Conservation (phyloP, 1,139 yeast genomes). For the Suhomyces guaymorum region DNA sequence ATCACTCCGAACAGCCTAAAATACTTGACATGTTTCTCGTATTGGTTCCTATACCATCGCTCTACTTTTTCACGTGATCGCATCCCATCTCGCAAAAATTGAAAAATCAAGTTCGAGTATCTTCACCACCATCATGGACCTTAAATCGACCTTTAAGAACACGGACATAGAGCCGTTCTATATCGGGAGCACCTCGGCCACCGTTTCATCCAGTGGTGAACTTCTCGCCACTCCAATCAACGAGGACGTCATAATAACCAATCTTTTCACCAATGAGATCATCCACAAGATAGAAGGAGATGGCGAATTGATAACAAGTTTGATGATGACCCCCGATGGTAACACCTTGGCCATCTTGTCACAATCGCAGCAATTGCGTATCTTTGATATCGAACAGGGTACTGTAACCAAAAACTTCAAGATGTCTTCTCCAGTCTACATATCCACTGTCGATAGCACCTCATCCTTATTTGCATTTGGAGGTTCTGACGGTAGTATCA, state of each 20-base stretch:
- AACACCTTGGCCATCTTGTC: slow-evolving; percentile 68
- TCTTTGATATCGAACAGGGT: slow-evolving; percentile 53
- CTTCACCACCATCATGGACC: slow-evolving; percentile 23
- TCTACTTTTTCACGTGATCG: background rate
- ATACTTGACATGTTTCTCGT: background rate
- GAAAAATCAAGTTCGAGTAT: slow-evolving; percentile 2
- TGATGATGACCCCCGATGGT: slow-evolving; percentile 79
- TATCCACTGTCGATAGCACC: slow-evolving; percentile 74
- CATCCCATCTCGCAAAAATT: slow-evolving; percentile 8
- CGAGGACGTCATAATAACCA: slow-evolving; percentile 74
- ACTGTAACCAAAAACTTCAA: slow-evolving; percentile 55
- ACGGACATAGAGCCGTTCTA: slow-evolving; percentile 66
- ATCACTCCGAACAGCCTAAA: too few species aligned
- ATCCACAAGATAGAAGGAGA: slow-evolving; percentile 77
- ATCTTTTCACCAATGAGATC: slow-evolving; percentile 57
- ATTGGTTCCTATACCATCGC: background rate
- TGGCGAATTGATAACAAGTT: slow-evolving; percentile 76
- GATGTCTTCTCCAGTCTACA: slow-evolving; percentile 77
- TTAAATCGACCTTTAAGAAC: slow-evolving; percentile 37
- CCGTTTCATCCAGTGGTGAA: slow-evolving; percentile 63
- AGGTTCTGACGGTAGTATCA: slow-evolving; percentile 89
- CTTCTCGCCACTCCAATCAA: slow-evolving; percentile 76
- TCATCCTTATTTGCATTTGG: slow-evolving; percentile 91
- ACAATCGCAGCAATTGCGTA: slow-evolving; percentile 78
- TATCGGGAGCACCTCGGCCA: slow-evolving; percentile 79